Conservation (phyloP, 1,284 basidiomycete genomes). For the Filobasidium uniguttulatum region DNA sequence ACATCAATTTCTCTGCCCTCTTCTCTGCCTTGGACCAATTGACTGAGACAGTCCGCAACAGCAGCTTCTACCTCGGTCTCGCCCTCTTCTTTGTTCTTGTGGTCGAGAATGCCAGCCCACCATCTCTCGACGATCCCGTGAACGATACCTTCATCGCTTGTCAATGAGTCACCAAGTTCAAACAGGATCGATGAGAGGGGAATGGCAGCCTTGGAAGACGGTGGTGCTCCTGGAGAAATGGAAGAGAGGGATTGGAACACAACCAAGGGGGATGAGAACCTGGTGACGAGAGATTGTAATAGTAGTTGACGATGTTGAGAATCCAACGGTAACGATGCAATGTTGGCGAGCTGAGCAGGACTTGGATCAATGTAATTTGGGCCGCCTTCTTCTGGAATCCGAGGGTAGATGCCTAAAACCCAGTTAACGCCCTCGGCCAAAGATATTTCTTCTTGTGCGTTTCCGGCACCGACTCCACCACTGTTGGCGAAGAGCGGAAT, state of each 20-base stretch:
- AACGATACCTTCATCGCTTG: constrained; percentile 33
- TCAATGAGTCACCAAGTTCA: constrained; percentile 36
- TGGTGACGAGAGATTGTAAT: constrained; percentile 28
- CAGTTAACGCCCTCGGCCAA: constrained; percentile 32
- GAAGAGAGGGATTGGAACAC: constrained; percentile 33
- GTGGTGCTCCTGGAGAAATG: constrained; percentile 30
- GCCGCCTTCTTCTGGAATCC: constrained; percentile 17
- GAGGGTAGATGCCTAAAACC: constrained; percentile 32
- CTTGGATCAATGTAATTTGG: constrained; percentile 7
- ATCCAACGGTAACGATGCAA: constrained; percentile 22
- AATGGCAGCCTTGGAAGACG: constrained; percentile 19
- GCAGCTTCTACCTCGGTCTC: constrained; percentile 22
- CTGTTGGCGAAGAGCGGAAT: constrained; percentile 4
- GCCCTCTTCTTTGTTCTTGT: constrained; percentile 18
- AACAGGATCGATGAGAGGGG: constrained; percentile 35
- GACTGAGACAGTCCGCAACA: constrained; percentile 21
- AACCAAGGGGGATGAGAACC: constrained; percentile 35
- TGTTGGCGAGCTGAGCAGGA: not conserved
- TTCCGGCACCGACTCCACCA: not conserved
- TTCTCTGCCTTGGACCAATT: constrained; percentile 30
- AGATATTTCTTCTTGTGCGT: constrained; percentile 26
- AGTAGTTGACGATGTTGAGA: constrained; percentile 29
- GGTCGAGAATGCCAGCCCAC: constrained; percentile 23
- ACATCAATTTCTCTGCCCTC: constrained; percentile 35
- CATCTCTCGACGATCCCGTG: constrained; percentile 32